Conservation (phyloP, 2,329 filamentous ascomycete species). For the Neofusicoccum parvum region DNA sequence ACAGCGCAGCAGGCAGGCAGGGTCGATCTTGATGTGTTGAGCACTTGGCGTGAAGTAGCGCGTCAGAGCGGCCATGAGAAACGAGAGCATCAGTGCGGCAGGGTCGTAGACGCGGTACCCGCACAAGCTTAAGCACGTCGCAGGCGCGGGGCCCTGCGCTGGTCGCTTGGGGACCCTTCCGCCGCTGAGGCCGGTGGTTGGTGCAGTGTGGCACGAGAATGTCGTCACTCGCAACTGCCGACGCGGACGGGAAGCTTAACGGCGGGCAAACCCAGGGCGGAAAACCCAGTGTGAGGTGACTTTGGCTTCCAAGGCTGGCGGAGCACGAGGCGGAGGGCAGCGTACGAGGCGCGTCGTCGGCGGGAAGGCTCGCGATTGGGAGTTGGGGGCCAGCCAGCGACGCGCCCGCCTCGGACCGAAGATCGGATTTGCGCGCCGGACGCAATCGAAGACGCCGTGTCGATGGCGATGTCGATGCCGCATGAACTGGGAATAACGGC, state of each 20-base stretch:
- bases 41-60: no score
- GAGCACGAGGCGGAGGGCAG: background rate
- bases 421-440: background rate
- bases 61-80: background rate
- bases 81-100: background rate
- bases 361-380: no score
- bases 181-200: background rate
- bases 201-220: background rate
- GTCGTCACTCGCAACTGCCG: background rate
- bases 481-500: background rate
- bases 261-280: background rate
- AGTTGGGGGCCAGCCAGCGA: background rate
- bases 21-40: no score
- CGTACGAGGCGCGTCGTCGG: no score
- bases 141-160: background rate
- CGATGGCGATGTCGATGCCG: no score
- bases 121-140: constrained; percentile 3
- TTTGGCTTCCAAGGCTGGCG: background rate
- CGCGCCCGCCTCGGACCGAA: constrained; percentile 7
- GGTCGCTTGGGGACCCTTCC: background rate
- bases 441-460: no score
- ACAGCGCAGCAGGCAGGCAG: background rate
- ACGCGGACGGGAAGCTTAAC: background rate
- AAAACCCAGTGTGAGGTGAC: background rate
- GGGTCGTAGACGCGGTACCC: background rate